Conservation (phyloP, 345 rosid species). For the Draba incana region DNA sequence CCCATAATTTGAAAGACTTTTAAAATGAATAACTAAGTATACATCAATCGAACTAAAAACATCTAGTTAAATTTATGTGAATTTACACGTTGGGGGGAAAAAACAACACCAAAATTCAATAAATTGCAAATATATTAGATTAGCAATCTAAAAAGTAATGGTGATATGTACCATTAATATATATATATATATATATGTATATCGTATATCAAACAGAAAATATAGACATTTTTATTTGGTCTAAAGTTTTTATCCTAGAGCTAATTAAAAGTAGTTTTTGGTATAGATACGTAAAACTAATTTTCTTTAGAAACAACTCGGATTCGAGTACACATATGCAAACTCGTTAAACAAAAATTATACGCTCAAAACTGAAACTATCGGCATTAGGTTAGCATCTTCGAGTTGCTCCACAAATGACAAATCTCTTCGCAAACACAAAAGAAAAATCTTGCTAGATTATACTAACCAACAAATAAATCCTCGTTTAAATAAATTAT, state of each 20-base stretch:
- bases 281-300: too few relatives aligned
- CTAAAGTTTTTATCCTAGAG: background rate
- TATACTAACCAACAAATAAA: conserved; percentile 23
- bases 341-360: background rate
- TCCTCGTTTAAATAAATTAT: conserved; percentile 36
- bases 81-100: background rate
- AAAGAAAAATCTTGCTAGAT: background rate
- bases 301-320: too few relatives aligned
- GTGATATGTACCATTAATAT: background rate
- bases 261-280: too few relatives aligned
- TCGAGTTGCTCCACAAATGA: conserved; percentile 33
- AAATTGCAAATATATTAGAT: background rate
- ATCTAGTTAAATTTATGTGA: too few relatives aligned
- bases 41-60: too few relatives aligned
- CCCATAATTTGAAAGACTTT: too few relatives aligned
- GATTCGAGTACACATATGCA: background rate
- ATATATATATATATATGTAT: too few relatives aligned
- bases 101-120: background rate
- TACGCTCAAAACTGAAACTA: conserved; percentile 9
- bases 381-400: conserved; percentile 2
- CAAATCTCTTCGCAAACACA: conserved; percentile 15
- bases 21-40: too few relatives aligned
- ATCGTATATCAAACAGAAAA: background rate
- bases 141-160: background rate
- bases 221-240: background rate